These are phyloP conservation scores for Saccharomyces jurei DNA, from an alignment of 805 yeast species.

Conservation along the genomic window DNA sequence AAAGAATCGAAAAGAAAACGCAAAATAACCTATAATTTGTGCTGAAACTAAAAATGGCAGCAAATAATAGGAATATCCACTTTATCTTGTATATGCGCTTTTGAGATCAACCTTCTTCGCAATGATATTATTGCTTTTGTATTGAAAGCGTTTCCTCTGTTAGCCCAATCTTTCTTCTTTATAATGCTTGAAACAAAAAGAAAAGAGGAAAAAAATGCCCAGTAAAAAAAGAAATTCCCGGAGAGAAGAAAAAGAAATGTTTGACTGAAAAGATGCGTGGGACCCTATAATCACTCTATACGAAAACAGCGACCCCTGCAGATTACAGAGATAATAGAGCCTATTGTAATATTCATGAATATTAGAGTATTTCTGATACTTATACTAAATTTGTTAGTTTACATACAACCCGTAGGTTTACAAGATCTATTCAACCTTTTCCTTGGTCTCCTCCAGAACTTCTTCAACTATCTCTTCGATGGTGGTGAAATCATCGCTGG, in stretches of 20 bases:
- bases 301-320: neutral
- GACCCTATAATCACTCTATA: neutral
- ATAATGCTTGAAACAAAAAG: neutral
- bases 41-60: neutral
- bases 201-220: neutral
- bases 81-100: neutral
- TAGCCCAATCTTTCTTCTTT: neutral
- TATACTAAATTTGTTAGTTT: neutral
- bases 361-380: neutral
- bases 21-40: neutral
- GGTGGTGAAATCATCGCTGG: slow-evolving; percentile 45
- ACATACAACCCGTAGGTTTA: neutral
- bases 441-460: slow-evolving; percentile 63
- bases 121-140: neutral
- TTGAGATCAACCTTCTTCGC: neutral
- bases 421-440: slow-evolving; percentile 35
- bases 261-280: neutral
- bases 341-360: neutral
- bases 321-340: neutral
- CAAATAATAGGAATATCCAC: neutral
- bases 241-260: neutral
- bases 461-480: slow-evolving; percentile 77
- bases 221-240: neutral
- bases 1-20: neutral
- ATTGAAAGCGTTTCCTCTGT: neutral